Percentiles rank a stretch among this genome's conserved stretches.
These are phyloP conservation scores for Dioscorea dumetorum DNA, from an alignment of 106 monocot genomes.

Conservation along the genomic window DNA sequence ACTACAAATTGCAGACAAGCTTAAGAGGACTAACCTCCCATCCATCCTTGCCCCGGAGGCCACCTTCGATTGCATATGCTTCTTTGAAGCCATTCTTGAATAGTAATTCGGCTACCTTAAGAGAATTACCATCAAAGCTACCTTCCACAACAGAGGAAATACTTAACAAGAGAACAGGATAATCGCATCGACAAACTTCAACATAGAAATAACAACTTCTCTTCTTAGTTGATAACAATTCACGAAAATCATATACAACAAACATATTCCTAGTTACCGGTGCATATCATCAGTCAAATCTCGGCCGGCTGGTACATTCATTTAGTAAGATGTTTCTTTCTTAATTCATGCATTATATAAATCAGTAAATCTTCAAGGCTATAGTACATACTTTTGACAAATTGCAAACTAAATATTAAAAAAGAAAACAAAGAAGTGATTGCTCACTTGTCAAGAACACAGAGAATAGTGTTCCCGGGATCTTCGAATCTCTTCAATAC, in stretches of 20 bases:
- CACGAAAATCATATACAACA: too few relatives aligned
- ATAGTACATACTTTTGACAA: neutral
- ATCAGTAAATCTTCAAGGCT: neutral
- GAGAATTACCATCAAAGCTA: slow-evolving; percentile 93
- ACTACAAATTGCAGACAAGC: too few relatives aligned
- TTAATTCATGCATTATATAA: neutral
- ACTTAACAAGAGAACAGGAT: slow-evolving; percentile 14
- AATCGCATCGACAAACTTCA: neutral
- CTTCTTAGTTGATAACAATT: too few relatives aligned
- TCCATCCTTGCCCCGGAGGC: slow-evolving; percentile 84
- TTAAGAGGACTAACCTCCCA: slow-evolving; percentile 56
- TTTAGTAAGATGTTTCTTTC: neutral
- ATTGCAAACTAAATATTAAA: neutral
- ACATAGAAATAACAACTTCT: neutral
- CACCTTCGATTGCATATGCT: slow-evolving; percentile 92
- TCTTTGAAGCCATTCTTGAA: slow-evolving; percentile 86
- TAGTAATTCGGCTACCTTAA: slow-evolving; percentile 72
- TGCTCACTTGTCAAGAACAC: slow-evolving; percentile 90
- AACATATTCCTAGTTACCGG: too few relatives aligned
- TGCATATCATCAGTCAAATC: too few relatives aligned
- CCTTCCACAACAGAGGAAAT: slow-evolving; percentile 48
- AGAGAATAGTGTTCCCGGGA: slow-evolving; percentile 60
- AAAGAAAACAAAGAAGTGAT: neutral
- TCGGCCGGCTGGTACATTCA: neutral
- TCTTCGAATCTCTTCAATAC: slow-evolving; percentile 48